Evolutionary conservation across 495 filamentous ascomycete genomes (phyloP), one percentile per base, ranked within the genome.

Genomic region (Aspergillus heteromorphus): DNA sequence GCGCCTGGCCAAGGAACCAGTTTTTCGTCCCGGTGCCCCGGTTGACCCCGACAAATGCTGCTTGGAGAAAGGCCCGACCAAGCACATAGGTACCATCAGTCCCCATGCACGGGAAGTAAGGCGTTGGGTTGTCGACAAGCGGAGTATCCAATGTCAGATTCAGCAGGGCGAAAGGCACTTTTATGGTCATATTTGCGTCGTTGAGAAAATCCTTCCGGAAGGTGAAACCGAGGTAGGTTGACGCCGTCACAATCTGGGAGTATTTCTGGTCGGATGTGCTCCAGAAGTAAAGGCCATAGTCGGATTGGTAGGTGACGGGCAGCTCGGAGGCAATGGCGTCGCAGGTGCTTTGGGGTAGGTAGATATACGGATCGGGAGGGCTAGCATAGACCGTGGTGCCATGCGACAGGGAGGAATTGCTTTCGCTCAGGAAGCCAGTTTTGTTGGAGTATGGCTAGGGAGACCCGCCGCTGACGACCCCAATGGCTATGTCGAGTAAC

Each of bases 11-110:
- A 16, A 80, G 61, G 60, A 73, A 80, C 68, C 71, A 79, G 11
- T 56, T 68, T 8, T 71, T 70, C 7, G 40, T 41, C 1, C 40
- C 40, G n/a, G 58, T 49, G 29, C 54, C 63, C 70, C 73, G 81
- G 64, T 82, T 80, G 6, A 73, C 70, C 14, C 77, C 80, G 0
- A 83, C 53, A 52, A 83, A 83, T 6, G 80, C 76, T 20, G 78
- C 79, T 58, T 85, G 81, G 11, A 84, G 57, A 49, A 85, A 84
- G 1, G 80, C 71, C 20, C 82, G 71, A 1, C 80, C 80, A 29
- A 84, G 73, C 8, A 57, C 59, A 48, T 68, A 78, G 8, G 18
- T 30, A 18, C 54, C 55, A 21, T 20, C 34, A 1, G 59, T 65
- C 0, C 71, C 69, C 30, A 69, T 65, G 48, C 79, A 82, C 16